phyloP scores from a whole-genome alignment of 768 basidiomycete species.

The Boletus huronensis region DNA sequence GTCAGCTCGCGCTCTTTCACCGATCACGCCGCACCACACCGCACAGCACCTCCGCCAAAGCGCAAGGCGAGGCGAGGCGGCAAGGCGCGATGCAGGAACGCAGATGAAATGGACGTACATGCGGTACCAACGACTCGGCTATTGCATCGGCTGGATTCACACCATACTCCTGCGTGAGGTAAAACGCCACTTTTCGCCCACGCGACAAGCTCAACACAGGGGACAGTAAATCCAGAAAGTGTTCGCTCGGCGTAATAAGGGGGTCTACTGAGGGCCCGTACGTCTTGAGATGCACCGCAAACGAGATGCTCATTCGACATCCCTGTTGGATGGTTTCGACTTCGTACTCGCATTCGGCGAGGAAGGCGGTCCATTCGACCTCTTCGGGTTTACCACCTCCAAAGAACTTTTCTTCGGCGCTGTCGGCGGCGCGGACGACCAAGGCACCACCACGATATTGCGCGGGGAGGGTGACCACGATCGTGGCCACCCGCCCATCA shows the following conservation, averaged over 20 bases:
- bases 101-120: conserved; percentile 43
- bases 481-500: conserved; percentile 70
- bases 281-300: conserved; percentile 65
- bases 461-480: conserved; percentile 70
- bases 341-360: conserved; percentile 71
- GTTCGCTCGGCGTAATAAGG: conserved; percentile 68
- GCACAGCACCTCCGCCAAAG: conserved; percentile 2
- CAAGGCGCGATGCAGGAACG: conserved; percentile 8
- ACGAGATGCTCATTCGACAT: conserved; percentile 65
- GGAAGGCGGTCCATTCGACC: conserved; percentile 77
- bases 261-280: conserved; percentile 65
- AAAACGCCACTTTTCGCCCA: conserved; percentile 70
- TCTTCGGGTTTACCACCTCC: conserved; percentile 60
- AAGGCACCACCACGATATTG: conserved; percentile 69
- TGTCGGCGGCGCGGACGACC: conserved; percentile 53
- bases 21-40: conserved; percentile 5
- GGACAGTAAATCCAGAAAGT: conserved; percentile 66
- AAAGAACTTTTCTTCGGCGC: conserved; percentile 57
- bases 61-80: background rate
- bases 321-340: conserved; percentile 70
- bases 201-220: conserved; percentile 70
- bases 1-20: conserved; percentile 14
- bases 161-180: conserved; percentile 64
- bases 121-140: conserved; percentile 68
- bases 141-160: conserved; percentile 66